Evolutionary conservation across 768 basidiomycete species (phyloP), one percentile per base, ranked within the genome.

Genomic region (Suillus occidentalis): DNA sequence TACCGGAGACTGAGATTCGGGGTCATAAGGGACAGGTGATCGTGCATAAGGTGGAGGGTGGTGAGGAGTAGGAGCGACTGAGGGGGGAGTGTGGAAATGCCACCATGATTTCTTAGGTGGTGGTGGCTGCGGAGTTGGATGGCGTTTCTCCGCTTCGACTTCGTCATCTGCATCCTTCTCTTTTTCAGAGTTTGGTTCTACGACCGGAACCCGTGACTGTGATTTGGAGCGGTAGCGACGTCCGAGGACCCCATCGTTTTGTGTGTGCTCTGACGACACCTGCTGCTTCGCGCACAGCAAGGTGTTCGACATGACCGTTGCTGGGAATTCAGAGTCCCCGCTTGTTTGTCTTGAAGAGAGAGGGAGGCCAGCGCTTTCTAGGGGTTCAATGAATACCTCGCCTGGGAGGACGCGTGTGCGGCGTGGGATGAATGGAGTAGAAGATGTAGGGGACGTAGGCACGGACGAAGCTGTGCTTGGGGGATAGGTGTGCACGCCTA

Each of bases 291-390:
- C 69, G 64, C 49, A 72, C 73, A 2, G 75, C 73, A 39, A 75
- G 67, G 28, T 76, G 73, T 52, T 80, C 77, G 5, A 70, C 18
- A 16, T 71, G 71, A 6, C 65, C 63, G 2, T 71, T 20, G 40
- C 13, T 13, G 61, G 14, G 18, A 20, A 20, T 34, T 56, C 14
- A 37, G 37, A 37, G 6, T 65, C 72, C 58, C 58, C 56, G 12
- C 56, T 67, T 42, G 28, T 42, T 64, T 62, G 64, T 22, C 61
- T 66, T 70, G 69, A 64, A 1, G 67, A 71, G 69, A 45, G 80
- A 0, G 87, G 87, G 34, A 93, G 73, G 0, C 91, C 91, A 45
- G 85, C 87, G 57, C 81, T 84, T 73, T 93, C 91, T 57, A 82
- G 73, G 0, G 85, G 83, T 62, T 85, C 85, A 68, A 92, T 88